phyloP scores from a whole-genome alignment of 2,329 filamentous ascomycete species.

The Aspergillus clavatus region DNA sequence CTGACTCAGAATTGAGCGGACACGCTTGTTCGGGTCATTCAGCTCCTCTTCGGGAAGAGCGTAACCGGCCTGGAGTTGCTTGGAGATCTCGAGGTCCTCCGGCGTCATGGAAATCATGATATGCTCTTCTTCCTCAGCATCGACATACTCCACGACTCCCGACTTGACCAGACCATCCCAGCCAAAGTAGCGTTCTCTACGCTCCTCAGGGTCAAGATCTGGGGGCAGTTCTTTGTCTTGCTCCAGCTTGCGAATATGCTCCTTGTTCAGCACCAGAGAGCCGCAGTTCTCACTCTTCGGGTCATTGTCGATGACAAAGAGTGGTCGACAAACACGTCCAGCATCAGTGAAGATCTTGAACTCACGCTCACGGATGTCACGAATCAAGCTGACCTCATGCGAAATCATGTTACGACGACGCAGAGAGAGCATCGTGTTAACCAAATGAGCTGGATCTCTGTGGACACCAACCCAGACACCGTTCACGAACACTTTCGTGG shows the following conservation, averaged over 20 bases:
- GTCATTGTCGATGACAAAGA: slow-evolving; percentile 91
- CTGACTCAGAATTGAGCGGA: slow-evolving; percentile 83
- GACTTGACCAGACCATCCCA: slow-evolving; percentile 82
- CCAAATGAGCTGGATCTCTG: slow-evolving; percentile 78
- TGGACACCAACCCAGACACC: slow-evolving; percentile 97
- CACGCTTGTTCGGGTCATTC: slow-evolving; percentile 72
- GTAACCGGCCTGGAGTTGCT: slow-evolving; percentile 63
- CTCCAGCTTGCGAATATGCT: slow-evolving; percentile 73
- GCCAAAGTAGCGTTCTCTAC: slow-evolving; percentile 62
- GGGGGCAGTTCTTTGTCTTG: slow-evolving; percentile 63
- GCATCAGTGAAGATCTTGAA: slow-evolving; percentile 99
- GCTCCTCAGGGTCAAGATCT: slow-evolving; percentile 56
- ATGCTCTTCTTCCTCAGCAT: slow-evolving; percentile 97
- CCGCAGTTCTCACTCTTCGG: slow-evolving; percentile 68
- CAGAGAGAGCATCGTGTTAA: slow-evolving; percentile 70
- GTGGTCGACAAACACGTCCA: slow-evolving; percentile 85
- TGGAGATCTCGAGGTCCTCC: slow-evolving; percentile 79
- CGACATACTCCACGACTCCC: slow-evolving; percentile 90
- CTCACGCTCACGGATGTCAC: slow-evolving; percentile 93
- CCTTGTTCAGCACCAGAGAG: slow-evolving; percentile 74
- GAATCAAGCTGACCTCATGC: slow-evolving; percentile 87
- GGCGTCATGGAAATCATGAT: slow-evolving; percentile 99
- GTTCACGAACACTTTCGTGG: slow-evolving; percentile 97
- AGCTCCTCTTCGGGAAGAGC: slow-evolving; percentile 57
- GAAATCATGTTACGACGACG: slow-evolving; percentile 78